These are phyloP conservation scores for Maudiozyma bulderi DNA, from an alignment of 805 yeast species.

Conservation along the genomic window DNA sequence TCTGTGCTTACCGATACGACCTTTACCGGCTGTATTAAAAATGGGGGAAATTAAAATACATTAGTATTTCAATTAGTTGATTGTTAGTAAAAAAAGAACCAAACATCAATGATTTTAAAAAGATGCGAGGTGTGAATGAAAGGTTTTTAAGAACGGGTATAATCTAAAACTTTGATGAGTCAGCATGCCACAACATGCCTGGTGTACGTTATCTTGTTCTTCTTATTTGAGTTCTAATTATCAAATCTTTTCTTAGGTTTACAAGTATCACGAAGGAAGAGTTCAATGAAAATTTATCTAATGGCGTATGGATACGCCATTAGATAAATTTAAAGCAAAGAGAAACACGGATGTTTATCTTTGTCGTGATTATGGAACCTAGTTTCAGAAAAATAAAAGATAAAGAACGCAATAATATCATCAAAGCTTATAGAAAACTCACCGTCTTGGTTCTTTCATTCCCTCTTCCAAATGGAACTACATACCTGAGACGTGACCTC, in stretches of 20 bases:
- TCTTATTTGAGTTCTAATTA: no score
- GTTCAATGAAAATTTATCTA: neutral
- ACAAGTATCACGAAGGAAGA: conserved; percentile 5
- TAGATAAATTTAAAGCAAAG: no score
- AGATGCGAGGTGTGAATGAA: neutral
- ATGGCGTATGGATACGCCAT: neutral
- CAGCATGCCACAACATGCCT: no score
- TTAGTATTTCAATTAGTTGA: neutral
- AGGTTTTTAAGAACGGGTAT: no score
- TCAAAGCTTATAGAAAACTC: conserved; percentile 12
- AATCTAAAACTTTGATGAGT: neutral
- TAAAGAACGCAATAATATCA: neutral
- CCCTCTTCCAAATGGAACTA: conserved; percentile 33
- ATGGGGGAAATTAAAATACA: neutral
- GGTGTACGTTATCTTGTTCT: no score
- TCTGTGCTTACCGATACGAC: conserved; percentile 99
- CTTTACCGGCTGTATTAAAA: conserved; percentile 82
- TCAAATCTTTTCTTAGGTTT: no score
- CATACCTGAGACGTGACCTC: conserved; percentile 99
- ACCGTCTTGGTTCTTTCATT: conserved; percentile 35
- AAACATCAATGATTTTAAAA: neutral
- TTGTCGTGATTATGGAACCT: no score
- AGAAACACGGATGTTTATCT: no score
- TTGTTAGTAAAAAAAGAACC: neutral
- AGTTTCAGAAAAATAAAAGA: neutral